Evolutionary conservation across 2,329 filamentous ascomycete species (phyloP).

Genomic region (Colletotrichum tamarilloi): DNA sequence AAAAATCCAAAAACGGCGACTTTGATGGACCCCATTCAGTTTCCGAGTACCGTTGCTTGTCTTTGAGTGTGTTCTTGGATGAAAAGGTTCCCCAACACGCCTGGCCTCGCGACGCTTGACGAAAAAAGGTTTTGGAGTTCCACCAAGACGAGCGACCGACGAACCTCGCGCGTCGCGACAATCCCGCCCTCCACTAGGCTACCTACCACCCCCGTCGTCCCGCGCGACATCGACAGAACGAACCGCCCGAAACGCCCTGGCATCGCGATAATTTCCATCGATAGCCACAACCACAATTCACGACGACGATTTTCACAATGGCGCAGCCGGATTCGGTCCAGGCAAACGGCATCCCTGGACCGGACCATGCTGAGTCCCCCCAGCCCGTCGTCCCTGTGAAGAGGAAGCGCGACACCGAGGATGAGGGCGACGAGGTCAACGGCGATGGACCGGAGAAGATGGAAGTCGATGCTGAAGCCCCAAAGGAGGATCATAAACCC

Average conservation of each 20-base stretch:
- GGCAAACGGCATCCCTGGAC: slow-evolving; percentile 55
- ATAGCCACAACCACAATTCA: slow-evolving; percentile 10
- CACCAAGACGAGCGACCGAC: slow-evolving; percentile 44
- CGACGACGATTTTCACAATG: slow-evolving; percentile 45
- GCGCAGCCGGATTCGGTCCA: slow-evolving; percentile 53
- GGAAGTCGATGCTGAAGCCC: slow-evolving; percentile 41
- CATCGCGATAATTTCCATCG: slow-evolving; percentile 13
- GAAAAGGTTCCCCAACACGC: slow-evolving; percentile 46
- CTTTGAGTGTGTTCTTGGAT: slow-evolving; percentile 36
- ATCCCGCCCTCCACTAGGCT: slow-evolving; percentile 35
- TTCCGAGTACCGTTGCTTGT: slow-evolving; percentile 27
- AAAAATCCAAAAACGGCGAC: slow-evolving; percentile 28
- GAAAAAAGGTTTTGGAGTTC: slow-evolving; percentile 52
- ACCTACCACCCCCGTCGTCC: slow-evolving; percentile 35
- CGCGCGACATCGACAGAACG: slow-evolving; percentile 27
- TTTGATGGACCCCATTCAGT: slow-evolving; percentile 34
- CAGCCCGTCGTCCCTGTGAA: slow-evolving; percentile 56
- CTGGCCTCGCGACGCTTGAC: slow-evolving; percentile 47
- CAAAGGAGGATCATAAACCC: slow-evolving; percentile 44
- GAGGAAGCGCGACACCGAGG: slow-evolving; percentile 67
- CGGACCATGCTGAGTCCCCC: slow-evolving; percentile 44
- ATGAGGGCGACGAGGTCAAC: slow-evolving; percentile 53
- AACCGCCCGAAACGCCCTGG: slow-evolving; percentile 7
- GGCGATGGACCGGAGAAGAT: slow-evolving; percentile 40
- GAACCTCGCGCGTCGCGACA: slow-evolving; percentile 39